Evolutionary conservation across 1,139 yeast genomes (phyloP).

Genomic region (Meyerozyma carpophila): DNA sequence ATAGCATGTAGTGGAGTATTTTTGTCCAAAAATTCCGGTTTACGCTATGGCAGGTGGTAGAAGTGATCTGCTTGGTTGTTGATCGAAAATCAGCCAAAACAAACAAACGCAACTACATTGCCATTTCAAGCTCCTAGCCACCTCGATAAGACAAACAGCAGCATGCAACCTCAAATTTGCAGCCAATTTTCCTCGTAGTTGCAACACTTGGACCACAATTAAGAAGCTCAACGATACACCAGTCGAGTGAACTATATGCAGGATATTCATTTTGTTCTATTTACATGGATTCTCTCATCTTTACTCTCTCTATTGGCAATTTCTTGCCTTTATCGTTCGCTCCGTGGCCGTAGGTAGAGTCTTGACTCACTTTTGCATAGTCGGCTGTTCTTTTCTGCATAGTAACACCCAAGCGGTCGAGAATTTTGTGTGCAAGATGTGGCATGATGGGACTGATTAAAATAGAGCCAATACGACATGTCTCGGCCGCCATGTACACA

Average conservation of each 20-base stretch:
- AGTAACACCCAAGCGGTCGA: conserved; percentile 59
- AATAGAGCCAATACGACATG: conserved; percentile 62
- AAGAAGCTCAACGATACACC: not conserved
- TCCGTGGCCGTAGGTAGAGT: conserved; percentile 40
- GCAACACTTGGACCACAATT: not conserved
- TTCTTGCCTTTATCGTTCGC: conserved; percentile 25
- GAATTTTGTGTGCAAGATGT: conserved; percentile 45
- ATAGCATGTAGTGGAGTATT: too few species aligned
- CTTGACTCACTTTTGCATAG: conserved; percentile 41
- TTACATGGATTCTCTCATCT: conserved; percentile 13
- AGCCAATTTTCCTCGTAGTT: not conserved
- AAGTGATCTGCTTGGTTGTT: too few species aligned
- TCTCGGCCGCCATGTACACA: conserved; percentile 65
- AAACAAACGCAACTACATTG: too few species aligned
- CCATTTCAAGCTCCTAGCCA: too few species aligned
- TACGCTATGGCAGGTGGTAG: too few species aligned
- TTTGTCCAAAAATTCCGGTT: too few species aligned
- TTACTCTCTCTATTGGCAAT: conserved; percentile 22
- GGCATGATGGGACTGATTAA: conserved; percentile 74
- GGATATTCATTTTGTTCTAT: conserved; percentile 2
- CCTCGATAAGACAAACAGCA: not conserved
- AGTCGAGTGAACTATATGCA: not conserved
- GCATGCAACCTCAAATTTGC: not conserved
- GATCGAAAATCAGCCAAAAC: too few species aligned
- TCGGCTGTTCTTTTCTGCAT: conserved; percentile 31